Evolutionary conservation across 768 basidiomycete genomes (phyloP).

Genomic region (Exidia glandulosa): DNA sequence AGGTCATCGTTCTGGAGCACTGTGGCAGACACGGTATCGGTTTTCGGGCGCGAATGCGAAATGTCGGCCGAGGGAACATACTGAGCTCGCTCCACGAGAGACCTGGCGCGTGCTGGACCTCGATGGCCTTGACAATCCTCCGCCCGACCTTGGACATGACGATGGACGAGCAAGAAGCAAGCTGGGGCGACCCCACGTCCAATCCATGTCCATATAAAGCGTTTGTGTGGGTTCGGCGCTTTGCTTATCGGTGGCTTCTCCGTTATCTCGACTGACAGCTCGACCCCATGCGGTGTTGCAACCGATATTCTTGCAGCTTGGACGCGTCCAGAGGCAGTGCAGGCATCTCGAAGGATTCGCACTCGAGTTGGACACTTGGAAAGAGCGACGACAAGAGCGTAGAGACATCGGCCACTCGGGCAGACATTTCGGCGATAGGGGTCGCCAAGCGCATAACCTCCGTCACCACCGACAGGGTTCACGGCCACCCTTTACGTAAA

Average conservation of each 20-base stretch:
- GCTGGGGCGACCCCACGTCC: neutral
- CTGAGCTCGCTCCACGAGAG: conserved; percentile 14
- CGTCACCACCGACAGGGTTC: too few relatives aligned
- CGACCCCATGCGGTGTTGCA: too few relatives aligned
- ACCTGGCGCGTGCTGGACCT: conserved; percentile 13
- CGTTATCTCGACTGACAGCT: neutral
- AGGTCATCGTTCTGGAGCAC: conserved; percentile 54
- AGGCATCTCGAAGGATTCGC: too few relatives aligned
- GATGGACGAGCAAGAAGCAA: neutral
- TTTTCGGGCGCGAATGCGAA: neutral
- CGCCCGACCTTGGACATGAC: neutral
- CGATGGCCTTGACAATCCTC: conserved; percentile 4
- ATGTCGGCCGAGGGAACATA: neutral
- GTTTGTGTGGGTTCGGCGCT: neutral
- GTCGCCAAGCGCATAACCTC: too few relatives aligned
- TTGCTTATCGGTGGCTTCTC: neutral
- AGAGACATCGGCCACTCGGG: too few relatives aligned
- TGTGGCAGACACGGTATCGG: conserved; percentile 7
- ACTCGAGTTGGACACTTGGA: too few relatives aligned
- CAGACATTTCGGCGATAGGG: too few relatives aligned
- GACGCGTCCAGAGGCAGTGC: too few relatives aligned
- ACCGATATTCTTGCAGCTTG: too few relatives aligned
- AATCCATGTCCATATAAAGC: neutral
- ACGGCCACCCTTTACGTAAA: too few relatives aligned
- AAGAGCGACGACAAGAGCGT: too few relatives aligned